phyloP scores from a whole-genome alignment of 805 yeast species.

The Ogataea polymorpha region DNA sequence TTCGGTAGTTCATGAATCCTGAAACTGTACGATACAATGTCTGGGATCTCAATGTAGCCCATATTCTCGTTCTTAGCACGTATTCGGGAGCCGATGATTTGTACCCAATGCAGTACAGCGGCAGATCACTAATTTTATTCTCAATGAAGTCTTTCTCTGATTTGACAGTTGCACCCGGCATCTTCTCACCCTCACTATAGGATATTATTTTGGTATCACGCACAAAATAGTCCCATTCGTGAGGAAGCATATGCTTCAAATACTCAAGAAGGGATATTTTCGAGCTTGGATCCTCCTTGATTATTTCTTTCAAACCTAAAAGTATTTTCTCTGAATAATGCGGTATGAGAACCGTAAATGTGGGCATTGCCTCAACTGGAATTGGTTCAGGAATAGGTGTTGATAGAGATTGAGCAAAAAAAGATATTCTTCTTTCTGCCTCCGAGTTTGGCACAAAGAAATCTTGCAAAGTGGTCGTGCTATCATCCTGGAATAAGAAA shows the following conservation, averaged over 20 bases:
- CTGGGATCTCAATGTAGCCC: conserved; percentile 85
- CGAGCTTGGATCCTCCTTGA: conserved; percentile 43
- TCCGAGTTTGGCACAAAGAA: conserved; percentile 45
- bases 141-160: conserved; percentile 35
- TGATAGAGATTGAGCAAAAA: conserved; percentile 52
- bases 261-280: conserved; percentile 70
- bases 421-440: conserved; percentile 50
- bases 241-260: conserved; percentile 64
- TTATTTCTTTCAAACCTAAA: conserved; percentile 42
- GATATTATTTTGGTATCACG: conserved; percentile 68
- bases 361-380: conserved; percentile 46
- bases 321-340: conserved; percentile 52
- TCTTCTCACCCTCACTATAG: conserved; percentile 45
- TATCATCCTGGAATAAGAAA: conserved; percentile 48
- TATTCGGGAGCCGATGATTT: conserved; percentile 61
- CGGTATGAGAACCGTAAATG: conserved; percentile 50
- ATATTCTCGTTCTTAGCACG: conserved; percentile 69
- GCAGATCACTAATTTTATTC: conserved; percentile 56
- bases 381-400: conserved; percentile 47
- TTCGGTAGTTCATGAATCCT: conserved; percentile 77
- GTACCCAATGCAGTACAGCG: conserved; percentile 71
- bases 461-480: conserved; percentile 34
- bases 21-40: conserved; percentile 80
- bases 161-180: conserved; percentile 31
- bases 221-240: conserved; percentile 81